Percentiles rank a stretch among this genome's conserved stretches.
These are phyloP conservation scores for Dryas alaskensis DNA, from an alignment of 306 rosid species.

Conservation along the genomic window DNA sequence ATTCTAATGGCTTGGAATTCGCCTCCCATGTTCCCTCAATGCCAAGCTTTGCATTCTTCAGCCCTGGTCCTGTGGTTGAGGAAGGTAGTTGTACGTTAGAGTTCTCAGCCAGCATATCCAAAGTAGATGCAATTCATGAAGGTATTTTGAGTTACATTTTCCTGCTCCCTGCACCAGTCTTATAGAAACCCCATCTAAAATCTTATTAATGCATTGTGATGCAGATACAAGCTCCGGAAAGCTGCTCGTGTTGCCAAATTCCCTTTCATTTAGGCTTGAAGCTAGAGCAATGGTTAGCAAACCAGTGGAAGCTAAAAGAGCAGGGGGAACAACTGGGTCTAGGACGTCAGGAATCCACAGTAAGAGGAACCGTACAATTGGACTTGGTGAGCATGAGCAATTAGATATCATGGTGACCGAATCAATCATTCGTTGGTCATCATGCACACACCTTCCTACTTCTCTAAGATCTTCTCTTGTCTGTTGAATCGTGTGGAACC, in stretches of 20 bases:
- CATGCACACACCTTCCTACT: conserved; percentile 74
- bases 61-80: conserved; percentile 49
- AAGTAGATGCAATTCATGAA: conserved; percentile 40
- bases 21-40: conserved; percentile 56
- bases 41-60: conserved; percentile 80
- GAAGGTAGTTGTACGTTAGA: conserved; percentile 46
- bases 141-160: conserved; percentile 39
- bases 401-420: conserved; percentile 73
- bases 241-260: conserved; percentile 50
- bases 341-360: conserved; percentile 54
- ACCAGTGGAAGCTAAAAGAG: conserved; percentile 49
- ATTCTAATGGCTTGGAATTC: conserved; percentile 40
- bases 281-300: conserved; percentile 33
- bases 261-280: conserved; percentile 37
- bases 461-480: conserved; percentile 78
- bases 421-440: conserved; percentile 87
- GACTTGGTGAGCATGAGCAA: conserved; percentile 77
- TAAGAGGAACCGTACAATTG: conserved; percentile 83
- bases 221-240: conserved; percentile 54
- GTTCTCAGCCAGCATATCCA: conserved; percentile 39
- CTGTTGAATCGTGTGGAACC: conserved; percentile 38
- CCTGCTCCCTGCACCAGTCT: background rate
- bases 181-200: conserved; percentile 13
- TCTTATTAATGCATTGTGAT: conserved; percentile 14
- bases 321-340: conserved; percentile 47